phyloP scores from a whole-genome alignment of 257 asterid species.

The Linaria vulgaris region DNA sequence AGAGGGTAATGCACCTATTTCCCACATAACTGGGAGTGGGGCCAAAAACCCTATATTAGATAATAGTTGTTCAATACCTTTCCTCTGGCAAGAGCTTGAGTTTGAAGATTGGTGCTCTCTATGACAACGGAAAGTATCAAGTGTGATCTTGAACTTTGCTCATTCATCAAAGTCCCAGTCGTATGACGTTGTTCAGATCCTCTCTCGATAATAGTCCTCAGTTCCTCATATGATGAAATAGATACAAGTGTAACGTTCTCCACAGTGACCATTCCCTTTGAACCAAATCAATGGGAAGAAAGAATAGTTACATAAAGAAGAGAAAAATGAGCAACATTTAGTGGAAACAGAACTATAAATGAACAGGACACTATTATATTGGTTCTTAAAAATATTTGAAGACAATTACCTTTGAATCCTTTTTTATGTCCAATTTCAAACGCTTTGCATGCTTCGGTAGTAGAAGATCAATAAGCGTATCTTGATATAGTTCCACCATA shows the following conservation, averaged over 20 bases:
- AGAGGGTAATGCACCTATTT: too few relatives aligned
- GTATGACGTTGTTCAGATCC: conserved; percentile 96
- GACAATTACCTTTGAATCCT: conserved; percentile 77
- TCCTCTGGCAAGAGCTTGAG: conserved; percentile 91
- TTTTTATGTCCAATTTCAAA: conserved; percentile 79
- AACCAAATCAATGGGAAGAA: conserved; percentile 17
- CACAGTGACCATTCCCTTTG: conserved; percentile 90
- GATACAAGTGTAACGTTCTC: conserved; percentile 71
- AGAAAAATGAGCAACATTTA: conserved; percentile 6
- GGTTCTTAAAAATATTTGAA: conserved; percentile 1
- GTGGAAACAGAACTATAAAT: conserved; percentile 8
- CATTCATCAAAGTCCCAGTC: conserved; percentile 85
- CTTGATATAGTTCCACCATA: conserved; percentile 96
- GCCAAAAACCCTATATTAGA: too few relatives aligned
- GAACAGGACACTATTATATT: conserved; percentile 3
- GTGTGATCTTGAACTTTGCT: conserved; percentile 96
- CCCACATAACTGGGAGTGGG: too few relatives aligned
- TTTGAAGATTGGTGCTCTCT: conserved; percentile 92
- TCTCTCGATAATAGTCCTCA: conserved; percentile 57
- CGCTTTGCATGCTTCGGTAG: conserved; percentile 73
- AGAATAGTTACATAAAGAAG: not conserved
- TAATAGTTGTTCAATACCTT: conserved; percentile 53
- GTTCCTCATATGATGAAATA: conserved; percentile 73
- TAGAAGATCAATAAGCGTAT: conserved; percentile 75
- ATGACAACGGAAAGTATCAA: conserved; percentile 80